Conservation (phyloP, 1,284 basidiomycete species). For the Anthracocystis setariae region DNA sequence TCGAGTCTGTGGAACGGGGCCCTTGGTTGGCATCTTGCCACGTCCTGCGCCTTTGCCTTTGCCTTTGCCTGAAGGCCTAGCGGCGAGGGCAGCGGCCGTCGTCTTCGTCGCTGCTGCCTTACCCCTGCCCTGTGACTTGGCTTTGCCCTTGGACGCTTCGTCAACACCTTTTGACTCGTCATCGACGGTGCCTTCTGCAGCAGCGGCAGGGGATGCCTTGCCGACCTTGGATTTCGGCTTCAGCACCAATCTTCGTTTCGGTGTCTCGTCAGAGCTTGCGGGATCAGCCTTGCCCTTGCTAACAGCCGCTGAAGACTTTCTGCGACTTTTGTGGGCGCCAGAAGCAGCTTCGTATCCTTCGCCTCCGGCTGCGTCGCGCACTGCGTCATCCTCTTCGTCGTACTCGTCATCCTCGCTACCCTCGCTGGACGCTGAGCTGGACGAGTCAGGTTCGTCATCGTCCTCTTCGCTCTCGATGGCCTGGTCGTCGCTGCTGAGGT, state of each 20-base stretch:
- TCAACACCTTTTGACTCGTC: conserved; percentile 11
- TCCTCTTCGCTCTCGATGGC: conserved; percentile 19
- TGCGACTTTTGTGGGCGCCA: conserved; percentile 13
- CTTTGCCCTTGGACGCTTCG: conserved; percentile 2
- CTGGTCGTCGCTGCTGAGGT: conserved; percentile 52
- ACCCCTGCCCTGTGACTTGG: conserved; percentile 16
- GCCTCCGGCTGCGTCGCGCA: conserved; percentile 10
- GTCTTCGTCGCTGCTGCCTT: conserved; percentile 29
- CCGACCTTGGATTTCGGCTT: conserved; percentile 43
- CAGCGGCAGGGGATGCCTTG: conserved; percentile 9
- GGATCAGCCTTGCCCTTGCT: conserved; percentile 17
- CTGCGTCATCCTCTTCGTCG: conserved; percentile 17
- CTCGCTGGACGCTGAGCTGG: conserved; percentile 22
- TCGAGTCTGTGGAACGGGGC: conserved; percentile 23
- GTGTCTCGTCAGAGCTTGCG: conserved; percentile 22
- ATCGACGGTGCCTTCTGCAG: conserved; percentile 18
- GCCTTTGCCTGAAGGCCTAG: conserved; percentile 32
- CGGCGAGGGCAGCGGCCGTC: conserved; percentile 34
- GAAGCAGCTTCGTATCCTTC: not conserved
- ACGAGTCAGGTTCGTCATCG: conserved; percentile 18
- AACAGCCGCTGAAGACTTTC: conserved; percentile 22
- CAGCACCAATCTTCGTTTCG: conserved; percentile 42
- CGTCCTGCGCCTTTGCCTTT: conserved; percentile 40
- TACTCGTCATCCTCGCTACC: conserved; percentile 33
- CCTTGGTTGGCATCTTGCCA: conserved; percentile 47